Percentiles rank a stretch among this genome's conserved stretches.
These are phyloP conservation scores for Apiotrichum domesticum DNA, from an alignment of 1,284 basidiomycete species.

Conservation along the genomic window DNA sequence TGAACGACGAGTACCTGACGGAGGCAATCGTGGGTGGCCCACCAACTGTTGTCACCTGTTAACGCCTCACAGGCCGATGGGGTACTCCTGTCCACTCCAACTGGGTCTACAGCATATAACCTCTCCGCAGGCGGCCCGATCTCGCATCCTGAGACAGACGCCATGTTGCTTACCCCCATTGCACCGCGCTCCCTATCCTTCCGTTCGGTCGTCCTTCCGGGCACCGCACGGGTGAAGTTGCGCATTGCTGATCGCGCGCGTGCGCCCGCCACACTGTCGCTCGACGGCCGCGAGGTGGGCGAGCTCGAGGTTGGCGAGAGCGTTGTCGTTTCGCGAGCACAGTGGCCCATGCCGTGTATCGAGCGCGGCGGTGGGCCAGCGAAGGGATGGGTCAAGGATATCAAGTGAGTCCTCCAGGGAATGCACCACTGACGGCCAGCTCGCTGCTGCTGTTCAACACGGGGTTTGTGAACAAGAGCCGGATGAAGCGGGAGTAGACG, in stretches of 20 bases:
- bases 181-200: constrained; percentile 90
- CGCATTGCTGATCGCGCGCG: constrained; percentile 80
- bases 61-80: constrained; percentile 70
- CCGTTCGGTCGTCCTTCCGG: constrained; percentile 81
- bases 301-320: constrained; percentile 74
- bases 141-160: constrained; percentile 84
- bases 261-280: constrained; percentile 78
- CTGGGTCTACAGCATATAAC: constrained; percentile 94
- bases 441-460: constrained; percentile 83
- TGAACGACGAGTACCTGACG: constrained; percentile 89
- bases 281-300: constrained; percentile 82
- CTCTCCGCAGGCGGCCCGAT: constrained; percentile 93
- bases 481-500: too few relatives aligned
- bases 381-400: constrained; percentile 92
- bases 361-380: constrained; percentile 72
- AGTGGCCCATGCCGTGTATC: constrained; percentile 86
- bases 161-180: constrained; percentile 86
- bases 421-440: constrained; percentile 14
- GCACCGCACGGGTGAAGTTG: constrained; percentile 67
- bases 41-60: too few relatives aligned
- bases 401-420: constrained; percentile 55
- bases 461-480: constrained; percentile 66
- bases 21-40: constrained; percentile 73
- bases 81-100: constrained; percentile 91
- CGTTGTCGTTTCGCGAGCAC: constrained; percentile 74